phyloP scores from a whole-genome alignment of 169 alveolate genomes.

The Sarcocystis neurona region DNA sequence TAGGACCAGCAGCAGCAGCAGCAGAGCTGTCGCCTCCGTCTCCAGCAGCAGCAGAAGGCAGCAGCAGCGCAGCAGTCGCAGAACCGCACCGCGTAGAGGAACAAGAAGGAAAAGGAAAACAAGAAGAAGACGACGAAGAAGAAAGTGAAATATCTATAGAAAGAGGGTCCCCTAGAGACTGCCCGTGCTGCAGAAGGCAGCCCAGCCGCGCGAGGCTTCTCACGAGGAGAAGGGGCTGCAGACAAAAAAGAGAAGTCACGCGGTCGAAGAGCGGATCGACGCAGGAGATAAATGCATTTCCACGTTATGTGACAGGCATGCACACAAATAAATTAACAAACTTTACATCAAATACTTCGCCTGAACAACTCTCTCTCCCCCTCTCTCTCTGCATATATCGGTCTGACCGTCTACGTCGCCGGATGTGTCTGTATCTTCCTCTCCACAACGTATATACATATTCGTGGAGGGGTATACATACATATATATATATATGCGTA shows the following conservation, averaged over 20 bases:
- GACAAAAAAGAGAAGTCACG: not conserved
- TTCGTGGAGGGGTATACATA: not conserved
- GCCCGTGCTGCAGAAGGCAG: not conserved
- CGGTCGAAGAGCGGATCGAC: not conserved
- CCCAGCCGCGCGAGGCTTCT: not conserved
- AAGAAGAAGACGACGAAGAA: not conserved
- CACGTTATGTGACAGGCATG: not conserved
- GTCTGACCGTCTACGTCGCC: too few relatives aligned
- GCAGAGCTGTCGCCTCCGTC: not conserved
- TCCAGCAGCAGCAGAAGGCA: not conserved
- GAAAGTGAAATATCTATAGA: not conserved
- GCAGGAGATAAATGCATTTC: not conserved
- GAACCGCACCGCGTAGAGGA: not conserved
- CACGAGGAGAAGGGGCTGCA: not conserved
- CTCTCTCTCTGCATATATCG: not conserved
- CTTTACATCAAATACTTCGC: not conserved
- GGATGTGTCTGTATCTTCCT: not conserved
- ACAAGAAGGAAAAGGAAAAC: not conserved
- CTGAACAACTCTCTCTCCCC: not conserved
- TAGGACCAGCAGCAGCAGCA: too few relatives aligned
- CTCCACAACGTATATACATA: not conserved
- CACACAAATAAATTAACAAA: too few relatives aligned
- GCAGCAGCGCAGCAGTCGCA: constrained; percentile 1
- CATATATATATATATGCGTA: not conserved
- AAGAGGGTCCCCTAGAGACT: not conserved